Conservation (phyloP, 2,329 filamentous ascomycete genomes). For the Lecanicillium sp. region DNA sequence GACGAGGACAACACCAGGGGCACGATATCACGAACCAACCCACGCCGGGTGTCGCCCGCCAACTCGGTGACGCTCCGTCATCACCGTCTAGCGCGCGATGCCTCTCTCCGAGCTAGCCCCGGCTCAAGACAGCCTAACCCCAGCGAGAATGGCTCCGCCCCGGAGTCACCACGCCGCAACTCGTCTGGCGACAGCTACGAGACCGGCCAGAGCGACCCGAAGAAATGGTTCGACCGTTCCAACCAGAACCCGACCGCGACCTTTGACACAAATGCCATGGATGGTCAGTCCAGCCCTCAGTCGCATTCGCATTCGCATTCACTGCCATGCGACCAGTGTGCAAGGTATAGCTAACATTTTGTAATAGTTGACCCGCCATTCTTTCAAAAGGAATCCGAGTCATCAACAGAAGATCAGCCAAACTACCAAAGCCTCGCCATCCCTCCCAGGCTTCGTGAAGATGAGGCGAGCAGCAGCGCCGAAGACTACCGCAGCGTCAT, state of each 20-base stretch:
- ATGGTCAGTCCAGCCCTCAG: conserved; percentile 25
- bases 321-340: neutral
- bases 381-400: conserved; percentile 45
- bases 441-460: conserved; percentile 19
- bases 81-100: conserved; percentile 37
- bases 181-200: conserved; percentile 43
- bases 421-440: conserved; percentile 16
- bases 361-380: conserved; percentile 44
- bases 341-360: too few relatives aligned
- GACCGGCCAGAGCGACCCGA: conserved; percentile 41
- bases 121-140: conserved; percentile 15
- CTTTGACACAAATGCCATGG: conserved; percentile 37
- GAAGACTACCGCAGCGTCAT: conserved; percentile 79
- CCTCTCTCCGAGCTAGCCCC: conserved; percentile 20
- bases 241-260: conserved; percentile 40
- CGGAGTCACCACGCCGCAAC: conserved; percentile 20
- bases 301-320: neutral
- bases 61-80: conserved; percentile 40
- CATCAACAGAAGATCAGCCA: conserved; percentile 38
- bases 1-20: neutral
- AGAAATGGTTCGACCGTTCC: conserved; percentile 46
- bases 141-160: conserved; percentile 13
- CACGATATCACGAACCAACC: conserved; percentile 10
- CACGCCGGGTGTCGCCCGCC: conserved; percentile 34
- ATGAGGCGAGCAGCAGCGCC: conserved; percentile 48